Base-by-base conservation (phyloP, 192 early-diverging fungal genomes). In the Geranomyces michiganensis region DNA sequence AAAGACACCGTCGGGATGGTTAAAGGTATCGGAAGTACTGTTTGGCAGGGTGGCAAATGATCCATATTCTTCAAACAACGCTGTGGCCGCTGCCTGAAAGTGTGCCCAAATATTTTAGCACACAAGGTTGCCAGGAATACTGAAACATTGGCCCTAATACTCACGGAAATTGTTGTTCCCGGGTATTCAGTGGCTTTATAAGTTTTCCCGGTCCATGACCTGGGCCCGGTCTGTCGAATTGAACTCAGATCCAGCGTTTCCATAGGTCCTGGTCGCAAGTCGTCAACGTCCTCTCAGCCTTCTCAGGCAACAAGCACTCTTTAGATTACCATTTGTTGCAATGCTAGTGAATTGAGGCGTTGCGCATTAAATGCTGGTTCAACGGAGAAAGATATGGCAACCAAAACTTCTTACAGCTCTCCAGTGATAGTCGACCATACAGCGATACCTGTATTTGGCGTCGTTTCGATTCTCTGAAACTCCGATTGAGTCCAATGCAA, bases 371-470 rank as follows among this genome's bases (percentile, higher is more conserved):
- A 53, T 4, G n/a, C 4, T 3, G 4, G 7, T 9, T 4, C 51
- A 53, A 53, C 6, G 24, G 24, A n/a, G 7, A 53, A 24, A 53
- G n/a, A n/a, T n/a, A n/a, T n/a, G n/a, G n/a, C n/a, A n/a, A n/a
- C n/a, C n/a, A n/a, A n/a, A n/a, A n/a, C n/a, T n/a, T n/a, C 51
- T 53, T 53, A 53, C 51, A 53, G 51, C 15, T 53, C 51, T 53
- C 51, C 51, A 17, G 51, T 53, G 17, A 24, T 2, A 24, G n/a
- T 53, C n/a, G 51, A 24, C 51, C 51, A 53, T 26, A 53, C 51
- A 24, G 51, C 51, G 15, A 53, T 53, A 8, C n/a, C 51, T n/a
- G 51, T 53, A 15, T 53, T 53, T 53, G 4, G 6, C 51, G 51
- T 53, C n/a, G 51, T 53, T n/a, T 53, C n/a, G 15, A 53, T 53